Evolutionary conservation across 495 filamentous ascomycete species (phyloP), one percentile per base, ranked within the genome.

Genomic region (Lepraria neglecta): DNA sequence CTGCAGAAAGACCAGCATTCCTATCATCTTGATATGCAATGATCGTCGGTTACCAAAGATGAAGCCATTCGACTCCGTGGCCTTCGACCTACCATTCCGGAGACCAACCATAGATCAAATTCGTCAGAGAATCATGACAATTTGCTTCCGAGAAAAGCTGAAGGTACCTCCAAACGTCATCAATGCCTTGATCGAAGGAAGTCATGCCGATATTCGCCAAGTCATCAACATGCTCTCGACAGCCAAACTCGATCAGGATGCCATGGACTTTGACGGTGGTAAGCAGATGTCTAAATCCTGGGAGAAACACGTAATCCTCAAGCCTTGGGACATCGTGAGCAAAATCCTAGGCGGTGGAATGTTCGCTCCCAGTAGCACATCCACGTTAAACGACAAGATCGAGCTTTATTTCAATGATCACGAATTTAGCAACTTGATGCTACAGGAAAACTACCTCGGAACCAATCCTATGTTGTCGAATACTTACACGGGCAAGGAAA

Each of bases 331-430:
- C 71, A 97, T 99, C 71, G 88, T 86, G 61, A 80, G 86, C 69
- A 97, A 96, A 75, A 87, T 99, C 66, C 82, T 99, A 19, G 91
- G 84, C 31, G 85, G 88, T 2, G 90, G 89, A 56, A 84, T 95
- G 76, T 99, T 97, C 67, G 82, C 86, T 44, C 81, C 82, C 14
- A 84, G 81, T 59, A 92, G 88, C 72, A 95, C 86, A 61, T 76
- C 87, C 9, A 92, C 90, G 0, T 75, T 97, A 51, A 97, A 96
- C 68, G 92, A 99, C 71, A 99, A 99, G 76, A 91, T 91, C 61
- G 92, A 97, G 74, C 84, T 99, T 2, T 99, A 99, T 74, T 99
- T 99, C 80, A 96, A 97, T 69, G 94, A 99, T 65, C 92, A 97
- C 67, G 94, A 99, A 67, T 92, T 97, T 72, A 95, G 89, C 68